These are phyloP conservation scores for Encephalitozoon romaleae DNA, from an alignment of 371 early-diverging fungal genomes.

Conservation along the genomic window DNA sequence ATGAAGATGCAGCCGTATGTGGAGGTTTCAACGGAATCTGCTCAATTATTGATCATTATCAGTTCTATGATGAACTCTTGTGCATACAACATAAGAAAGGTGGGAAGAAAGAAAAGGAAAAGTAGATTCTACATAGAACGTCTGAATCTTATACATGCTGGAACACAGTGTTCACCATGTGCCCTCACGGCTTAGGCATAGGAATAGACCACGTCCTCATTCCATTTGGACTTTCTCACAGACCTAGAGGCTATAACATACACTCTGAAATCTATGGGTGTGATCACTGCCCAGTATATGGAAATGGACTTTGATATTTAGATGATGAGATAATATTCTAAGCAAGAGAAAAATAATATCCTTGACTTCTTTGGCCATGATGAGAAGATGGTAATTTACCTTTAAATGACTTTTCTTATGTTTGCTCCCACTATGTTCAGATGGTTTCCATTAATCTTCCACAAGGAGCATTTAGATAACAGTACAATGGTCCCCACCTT, in stretches of 20 bases:
- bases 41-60: constrained; percentile 69
- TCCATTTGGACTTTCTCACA: constrained; percentile 62
- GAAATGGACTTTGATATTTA: constrained; percentile 57
- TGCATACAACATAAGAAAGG: background rate
- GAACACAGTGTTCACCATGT: constrained; percentile 62
- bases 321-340: constrained; percentile 4
- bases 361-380: constrained; percentile 18
- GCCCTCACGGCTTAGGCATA: constrained; percentile 64
- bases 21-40: constrained; percentile 73
- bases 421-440: constrained; percentile 21
- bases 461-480: constrained; percentile 7
- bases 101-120: background rate
- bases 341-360: constrained; percentile 30
- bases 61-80: constrained; percentile 50
- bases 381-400: background rate
- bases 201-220: constrained; percentile 73
- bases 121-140: constrained; percentile 56
- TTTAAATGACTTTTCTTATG: background rate
- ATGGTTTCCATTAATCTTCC: constrained; percentile 30
- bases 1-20: constrained; percentile 65
- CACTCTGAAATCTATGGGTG: constrained; percentile 67
- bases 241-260: constrained; percentile 64
- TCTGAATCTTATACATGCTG: constrained; percentile 64
- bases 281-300: constrained; percentile 76
- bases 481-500: constrained; percentile 16